These are phyloP conservation scores for Monilinia vaccinii-corymbosi DNA, from an alignment of 2,329 filamentous ascomycete species.

Conservation along the genomic window DNA sequence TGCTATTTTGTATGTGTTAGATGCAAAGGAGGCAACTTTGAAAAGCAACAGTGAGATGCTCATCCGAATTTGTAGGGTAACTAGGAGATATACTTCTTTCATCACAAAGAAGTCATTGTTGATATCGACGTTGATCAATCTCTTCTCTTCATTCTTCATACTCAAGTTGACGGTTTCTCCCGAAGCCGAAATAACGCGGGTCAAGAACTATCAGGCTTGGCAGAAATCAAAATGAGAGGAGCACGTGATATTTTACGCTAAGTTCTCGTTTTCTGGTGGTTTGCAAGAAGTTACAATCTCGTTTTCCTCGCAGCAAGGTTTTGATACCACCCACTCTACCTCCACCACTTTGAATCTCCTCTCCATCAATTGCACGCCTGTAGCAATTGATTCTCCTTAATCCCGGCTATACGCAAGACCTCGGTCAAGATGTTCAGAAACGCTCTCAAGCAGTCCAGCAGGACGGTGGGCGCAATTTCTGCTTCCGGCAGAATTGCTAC, in stretches of 20 bases:
- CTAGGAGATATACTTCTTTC: too few relatives aligned
- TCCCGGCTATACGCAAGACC: slow-evolving; percentile 41
- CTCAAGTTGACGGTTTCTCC: slow-evolving; percentile 6
- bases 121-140: neutral
- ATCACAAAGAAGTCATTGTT: neutral
- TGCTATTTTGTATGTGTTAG: too few relatives aligned
- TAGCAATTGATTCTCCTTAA: slow-evolving; percentile 54
- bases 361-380: slow-evolving; percentile 56
- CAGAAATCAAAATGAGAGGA: neutral
- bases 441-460: slow-evolving; percentile 94
- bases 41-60: too few relatives aligned
- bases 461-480: slow-evolving; percentile 89
- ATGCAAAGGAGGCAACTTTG: too few relatives aligned
- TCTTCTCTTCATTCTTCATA: neutral
- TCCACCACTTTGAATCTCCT: slow-evolving; percentile 42
- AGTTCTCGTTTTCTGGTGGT: slow-evolving; percentile 8
- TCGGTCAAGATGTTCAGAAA: slow-evolving; percentile 86
- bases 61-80: too few relatives aligned
- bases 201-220: neutral
- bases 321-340: slow-evolving; percentile 24
- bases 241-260: slow-evolving; percentile 9
- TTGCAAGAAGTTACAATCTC: slow-evolving; percentile 10
- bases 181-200: slow-evolving; percentile 4
- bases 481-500: slow-evolving; percentile 82
- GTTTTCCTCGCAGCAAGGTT: slow-evolving; percentile 19